Evolutionary conservation across 2,329 filamentous ascomycete genomes (phyloP), one percentile per base, ranked within the genome.

Genomic region (Periconia macrospinosa): DNA sequence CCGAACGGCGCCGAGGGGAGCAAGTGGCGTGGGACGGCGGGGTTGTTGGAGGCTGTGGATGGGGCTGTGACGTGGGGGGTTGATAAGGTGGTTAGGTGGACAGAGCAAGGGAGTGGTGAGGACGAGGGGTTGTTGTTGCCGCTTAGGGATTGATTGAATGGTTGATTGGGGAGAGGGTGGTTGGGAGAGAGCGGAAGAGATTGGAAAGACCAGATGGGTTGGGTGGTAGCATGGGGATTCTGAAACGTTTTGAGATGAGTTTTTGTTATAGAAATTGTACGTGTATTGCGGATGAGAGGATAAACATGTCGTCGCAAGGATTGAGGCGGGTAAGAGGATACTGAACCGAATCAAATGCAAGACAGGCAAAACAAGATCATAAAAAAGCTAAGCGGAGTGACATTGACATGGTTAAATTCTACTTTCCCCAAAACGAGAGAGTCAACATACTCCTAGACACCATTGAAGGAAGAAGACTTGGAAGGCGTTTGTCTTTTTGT

Each of bases 381-480:
- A 27, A 3, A 27, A 27, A 8, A 27, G 23, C 23, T 27, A 27
- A 27, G 23, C 23, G 23, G 23, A 27, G 23, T 27, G 8, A 27
- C n/a, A 19, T 46, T 17, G 19, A 19, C n/a, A 46, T 61, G 90
- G 23, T 27, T 95, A 78, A 95, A 95, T 71, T 89, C 87, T 71
- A 93, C 71, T 70, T 71, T 45, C 75, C n/a, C 75, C 54, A 79
- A 67, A 53, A 27, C 23, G 23, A 27, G 68, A 73, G 48, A 81
- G 68, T 37, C 33, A 10, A 37, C 33, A 37, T 37, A 37, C 33
- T 37, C 33, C 33, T 37, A 37, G 33, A 37, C 33, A 37, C 33
- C 33, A 10, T 37, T n/a, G n/a, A n/a, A n/a, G 33, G 3, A 14
- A n/a, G 15, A 14, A n/a, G 33, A 37, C 11, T 14, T 37, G 11